Evolutionary conservation across 345 rosid genomes (phyloP).

Genomic region (Salix purpurea): DNA sequence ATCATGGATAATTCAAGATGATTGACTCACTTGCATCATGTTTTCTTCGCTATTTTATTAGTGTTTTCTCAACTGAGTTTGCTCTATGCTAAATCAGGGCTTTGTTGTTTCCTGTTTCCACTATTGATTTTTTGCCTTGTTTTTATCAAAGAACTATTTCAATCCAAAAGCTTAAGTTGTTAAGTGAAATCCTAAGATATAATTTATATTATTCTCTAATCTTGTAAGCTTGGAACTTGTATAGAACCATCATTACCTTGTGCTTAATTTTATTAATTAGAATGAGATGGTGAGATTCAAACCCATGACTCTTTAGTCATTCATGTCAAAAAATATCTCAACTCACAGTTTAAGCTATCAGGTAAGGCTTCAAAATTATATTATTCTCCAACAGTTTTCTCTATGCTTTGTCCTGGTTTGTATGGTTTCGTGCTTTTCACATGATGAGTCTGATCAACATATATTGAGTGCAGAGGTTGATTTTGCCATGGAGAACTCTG

Average conservation of each 20-base stretch:
- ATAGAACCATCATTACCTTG: accelerated
- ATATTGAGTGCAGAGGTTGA: slow-evolving; percentile 23
- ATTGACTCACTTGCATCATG: background rate
- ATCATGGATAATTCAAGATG: background rate
- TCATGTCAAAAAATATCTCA: background rate
- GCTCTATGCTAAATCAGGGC: background rate
- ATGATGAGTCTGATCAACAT: background rate
- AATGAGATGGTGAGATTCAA: background rate
- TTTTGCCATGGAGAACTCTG: slow-evolving; percentile 53
- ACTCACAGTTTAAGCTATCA: background rate
- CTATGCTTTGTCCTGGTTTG: background rate
- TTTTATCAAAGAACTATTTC: no score
- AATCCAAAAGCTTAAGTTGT: background rate
- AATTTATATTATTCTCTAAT: no score
- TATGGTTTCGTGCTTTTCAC: background rate
- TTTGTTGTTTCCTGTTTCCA: background rate
- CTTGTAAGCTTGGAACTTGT: background rate
- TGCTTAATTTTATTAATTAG: background rate
- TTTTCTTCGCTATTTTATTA: background rate
- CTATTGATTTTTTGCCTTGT: background rate
- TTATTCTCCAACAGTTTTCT: background rate
- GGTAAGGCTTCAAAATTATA: background rate
- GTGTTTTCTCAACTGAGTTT: background rate
- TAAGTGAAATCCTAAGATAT: no score
- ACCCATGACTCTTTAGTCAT: background rate